A percentile compares a stretch with the other conserved stretches of the same genome.
Conservation (phyloP, 768 basidiomycete species). For the Dioszegia hungarica region DNA sequence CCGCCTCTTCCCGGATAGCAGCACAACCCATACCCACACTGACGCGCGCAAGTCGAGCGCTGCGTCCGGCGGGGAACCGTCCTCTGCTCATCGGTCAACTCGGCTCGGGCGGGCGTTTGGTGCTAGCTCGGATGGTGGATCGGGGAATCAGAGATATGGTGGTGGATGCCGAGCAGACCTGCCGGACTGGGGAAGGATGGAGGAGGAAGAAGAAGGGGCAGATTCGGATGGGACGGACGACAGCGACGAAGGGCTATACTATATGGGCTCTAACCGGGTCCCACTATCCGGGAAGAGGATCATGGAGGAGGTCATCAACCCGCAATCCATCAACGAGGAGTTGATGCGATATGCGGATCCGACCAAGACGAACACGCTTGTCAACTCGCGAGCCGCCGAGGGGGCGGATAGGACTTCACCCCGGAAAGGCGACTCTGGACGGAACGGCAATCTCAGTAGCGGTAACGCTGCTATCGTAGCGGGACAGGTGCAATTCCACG, state of each 20-base stretch:
- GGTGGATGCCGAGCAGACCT: not conserved
- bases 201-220: not conserved
- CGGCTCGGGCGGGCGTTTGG: conserved; percentile 5
- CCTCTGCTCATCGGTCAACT: not conserved
- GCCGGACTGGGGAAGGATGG: not conserved
- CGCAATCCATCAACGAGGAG: not conserved
- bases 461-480: no score
- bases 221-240: not conserved
- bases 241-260: conserved; percentile 1
- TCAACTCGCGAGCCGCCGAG: not conserved
- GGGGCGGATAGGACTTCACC: not conserved
- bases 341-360: not conserved
- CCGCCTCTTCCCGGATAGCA: not conserved
- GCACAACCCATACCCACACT: not conserved
- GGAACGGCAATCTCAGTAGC: not conserved
- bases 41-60: conserved; percentile 5
- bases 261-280: conserved; percentile 2
- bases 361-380: not conserved
- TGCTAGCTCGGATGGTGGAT: conserved; percentile 2
- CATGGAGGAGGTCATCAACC: conserved; percentile 5
- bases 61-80: not conserved
- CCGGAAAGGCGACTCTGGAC: not conserved
- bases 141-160: not conserved
- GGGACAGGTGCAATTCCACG: not conserved
- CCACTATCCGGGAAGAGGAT: conserved; percentile 4